Conservation (phyloP, 345 rosid species). For the Jatropha curcas region DNA sequence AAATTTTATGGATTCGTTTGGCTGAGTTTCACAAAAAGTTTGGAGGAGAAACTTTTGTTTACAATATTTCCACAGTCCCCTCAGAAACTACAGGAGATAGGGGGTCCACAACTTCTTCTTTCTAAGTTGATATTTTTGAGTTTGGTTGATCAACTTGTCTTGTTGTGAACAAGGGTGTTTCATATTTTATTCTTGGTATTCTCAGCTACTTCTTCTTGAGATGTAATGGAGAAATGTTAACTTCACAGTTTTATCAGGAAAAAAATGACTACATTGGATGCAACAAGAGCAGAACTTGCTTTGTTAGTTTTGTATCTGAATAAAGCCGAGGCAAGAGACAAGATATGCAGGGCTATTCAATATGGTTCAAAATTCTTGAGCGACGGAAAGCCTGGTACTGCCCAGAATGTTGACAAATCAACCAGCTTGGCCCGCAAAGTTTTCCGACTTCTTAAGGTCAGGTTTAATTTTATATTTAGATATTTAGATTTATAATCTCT, state of each 20-base stretch:
- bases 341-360: constrained; percentile 98
- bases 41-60: neutral
- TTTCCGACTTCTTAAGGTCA: constrained; percentile 94
- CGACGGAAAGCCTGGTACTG: constrained; percentile 86
- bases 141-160: neutral
- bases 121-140: neutral
- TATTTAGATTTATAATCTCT: neutral
- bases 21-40: no score
- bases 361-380: constrained; percentile 94
- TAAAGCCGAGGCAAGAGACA: constrained; percentile 98
- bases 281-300: constrained; percentile 81
- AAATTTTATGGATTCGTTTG: neutral
- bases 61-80: neutral
- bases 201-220: neutral
- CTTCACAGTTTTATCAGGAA: constrained; percentile 23
- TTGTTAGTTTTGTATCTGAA: constrained; percentile 81
- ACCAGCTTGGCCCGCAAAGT: constrained; percentile 98
- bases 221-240: neutral
- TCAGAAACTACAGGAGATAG: neutral
- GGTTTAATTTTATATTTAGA: neutral
- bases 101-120: neutral
- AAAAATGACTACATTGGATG: constrained; percentile 79
- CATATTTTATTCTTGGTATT: neutral
- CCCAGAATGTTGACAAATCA: constrained; percentile 87
- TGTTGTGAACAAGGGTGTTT: neutral